Evolutionary conservation across 2,329 filamentous ascomycete genomes (phyloP), one percentile per base, ranked within the genome.

Genomic region (Talaromyces funiculosus): DNA sequence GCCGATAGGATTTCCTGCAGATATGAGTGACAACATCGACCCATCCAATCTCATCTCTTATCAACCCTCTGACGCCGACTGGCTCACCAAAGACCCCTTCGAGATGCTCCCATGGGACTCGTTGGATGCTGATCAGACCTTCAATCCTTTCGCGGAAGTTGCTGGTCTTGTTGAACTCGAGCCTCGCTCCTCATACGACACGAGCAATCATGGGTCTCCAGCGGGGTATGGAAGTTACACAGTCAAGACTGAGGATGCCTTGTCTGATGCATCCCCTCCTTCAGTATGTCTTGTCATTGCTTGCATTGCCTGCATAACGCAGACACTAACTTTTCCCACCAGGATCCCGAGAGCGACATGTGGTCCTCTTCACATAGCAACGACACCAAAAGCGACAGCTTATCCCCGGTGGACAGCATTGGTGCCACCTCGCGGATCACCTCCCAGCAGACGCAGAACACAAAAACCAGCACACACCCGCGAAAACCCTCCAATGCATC

Each of bases 321-420:
- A 29, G n/a, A 53, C 20, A 35, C 33, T 53, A 26, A 53, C n/a
- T 8, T 29, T 4, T 2, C 18, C 29, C 8, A 4, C 24, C 24
- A 62, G 60, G 60, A 62, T 7, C 49, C 37, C 20, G 60, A 59
- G 14, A 62, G 60, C 42, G 60, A 59, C n/a, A 51, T 53, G 31
- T 62, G 60, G 60, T 62, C 60, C 18, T 55, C 60, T 9, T 40
- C 49, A 53, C 53, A 53, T 18, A 24, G 35, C 47, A 53, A 60
- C 16, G 53, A 62, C 57, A 40, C 31, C 59, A 60, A 60, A 31
- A 53, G 59, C 31, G 33, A 33, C 35, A 49, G 53, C n/a, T 38
- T 54, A 37, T 61, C 60, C n/a, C 60, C 60, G 24, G 33, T 55
- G 16, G 42, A 40, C n/a, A 33, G 22, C 6, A 35, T 51, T 40